Conservation (phyloP, 768 basidiomycete species). For the Pulveroboletus sp. region DNA sequence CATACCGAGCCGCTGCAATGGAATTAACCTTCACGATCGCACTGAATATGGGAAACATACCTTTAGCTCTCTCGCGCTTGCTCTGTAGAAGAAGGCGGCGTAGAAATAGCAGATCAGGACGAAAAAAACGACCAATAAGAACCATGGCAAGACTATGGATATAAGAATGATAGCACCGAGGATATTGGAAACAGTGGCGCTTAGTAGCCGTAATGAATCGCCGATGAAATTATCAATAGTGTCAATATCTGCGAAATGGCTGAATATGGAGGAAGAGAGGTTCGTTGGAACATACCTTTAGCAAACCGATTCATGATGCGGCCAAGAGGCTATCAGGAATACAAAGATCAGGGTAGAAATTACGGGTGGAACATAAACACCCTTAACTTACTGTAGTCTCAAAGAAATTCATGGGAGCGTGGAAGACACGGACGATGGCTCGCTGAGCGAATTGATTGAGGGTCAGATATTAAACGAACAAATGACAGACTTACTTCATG, state of each 20-base stretch:
- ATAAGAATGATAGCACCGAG: conserved; percentile 77
- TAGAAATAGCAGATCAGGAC: conserved; percentile 61
- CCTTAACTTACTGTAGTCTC: conserved; percentile 63
- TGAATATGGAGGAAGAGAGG: background rate
- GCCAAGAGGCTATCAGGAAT: conserved; percentile 57
- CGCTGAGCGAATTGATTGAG: conserved; percentile 31
- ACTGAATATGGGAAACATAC: conserved; percentile 29
- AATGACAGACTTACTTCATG: conserved; percentile 45
- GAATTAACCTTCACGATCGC: conserved; percentile 1
- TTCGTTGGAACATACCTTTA: conserved; percentile 46
- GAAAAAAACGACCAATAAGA: conserved; percentile 67
- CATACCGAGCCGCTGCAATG: conserved; percentile 50
- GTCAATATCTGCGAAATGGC: conserved; percentile 51
- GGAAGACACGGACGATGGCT: conserved; percentile 67
- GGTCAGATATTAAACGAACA: background rate
- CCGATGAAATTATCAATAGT: conserved; percentile 74
- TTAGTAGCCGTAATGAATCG: conserved; percentile 74
- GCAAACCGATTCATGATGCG: conserved; percentile 90
- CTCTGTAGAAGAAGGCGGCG: conserved; percentile 77
- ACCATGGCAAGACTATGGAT: conserved; percentile 76
- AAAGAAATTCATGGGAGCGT: conserved; percentile 87
- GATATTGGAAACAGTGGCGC: conserved; percentile 58
- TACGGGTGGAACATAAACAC: background rate
- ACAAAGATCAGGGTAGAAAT: background rate
- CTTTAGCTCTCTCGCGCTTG: conserved; percentile 85